phyloP scores from a whole-genome alignment of 495 filamentous ascomycete genomes.

The Neurospora sp. region DNA sequence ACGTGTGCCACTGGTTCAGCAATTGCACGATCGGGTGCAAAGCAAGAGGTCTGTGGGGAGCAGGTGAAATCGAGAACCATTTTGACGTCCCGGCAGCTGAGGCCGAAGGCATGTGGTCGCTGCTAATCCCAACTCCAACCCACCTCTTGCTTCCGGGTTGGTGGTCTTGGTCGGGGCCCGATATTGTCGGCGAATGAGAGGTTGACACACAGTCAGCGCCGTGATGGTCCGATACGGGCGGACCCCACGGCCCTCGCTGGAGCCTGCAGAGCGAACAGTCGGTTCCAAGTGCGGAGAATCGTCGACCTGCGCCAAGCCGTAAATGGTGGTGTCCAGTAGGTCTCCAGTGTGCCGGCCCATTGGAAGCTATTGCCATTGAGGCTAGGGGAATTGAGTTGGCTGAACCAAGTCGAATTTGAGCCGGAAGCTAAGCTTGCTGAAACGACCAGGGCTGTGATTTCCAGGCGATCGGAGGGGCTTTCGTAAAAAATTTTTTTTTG shows the following conservation, averaged over 20 bases:
- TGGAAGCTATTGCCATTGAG: constrained; percentile 7
- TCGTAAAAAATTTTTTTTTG: background rate
- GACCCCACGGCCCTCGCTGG: constrained; percentile 3
- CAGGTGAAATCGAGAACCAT: constrained; percentile 6
- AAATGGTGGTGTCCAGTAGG: constrained; percentile 4
- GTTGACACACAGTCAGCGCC: constrained; percentile 25
- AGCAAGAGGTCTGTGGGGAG: background rate
- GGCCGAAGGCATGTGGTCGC: background rate
- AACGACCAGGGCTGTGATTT: background rate
- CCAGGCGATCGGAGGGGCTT: background rate
- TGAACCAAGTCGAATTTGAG: constrained; percentile 7
- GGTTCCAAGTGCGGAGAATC: constrained; percentile 9
- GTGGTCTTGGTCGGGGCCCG: constrained; percentile 12
- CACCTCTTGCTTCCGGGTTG: constrained; percentile 1
- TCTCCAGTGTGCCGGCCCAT: background rate
- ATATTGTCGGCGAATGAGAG: constrained; percentile 19
- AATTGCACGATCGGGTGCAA: constrained; percentile 5
- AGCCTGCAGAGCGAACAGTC: constrained; percentile 15
- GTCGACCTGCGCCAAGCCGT: constrained; percentile 8
- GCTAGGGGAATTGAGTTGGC: constrained; percentile 4
- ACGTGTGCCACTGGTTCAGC: constrained; percentile 5
- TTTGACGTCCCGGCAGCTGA: background rate
- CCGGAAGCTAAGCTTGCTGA: background rate
- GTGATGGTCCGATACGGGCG: constrained; percentile 14
- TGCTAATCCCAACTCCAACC: background rate